Base-by-base conservation (phyloP, 2,329 filamentous ascomycete genomes). In the Xylariales sp. region DNA sequence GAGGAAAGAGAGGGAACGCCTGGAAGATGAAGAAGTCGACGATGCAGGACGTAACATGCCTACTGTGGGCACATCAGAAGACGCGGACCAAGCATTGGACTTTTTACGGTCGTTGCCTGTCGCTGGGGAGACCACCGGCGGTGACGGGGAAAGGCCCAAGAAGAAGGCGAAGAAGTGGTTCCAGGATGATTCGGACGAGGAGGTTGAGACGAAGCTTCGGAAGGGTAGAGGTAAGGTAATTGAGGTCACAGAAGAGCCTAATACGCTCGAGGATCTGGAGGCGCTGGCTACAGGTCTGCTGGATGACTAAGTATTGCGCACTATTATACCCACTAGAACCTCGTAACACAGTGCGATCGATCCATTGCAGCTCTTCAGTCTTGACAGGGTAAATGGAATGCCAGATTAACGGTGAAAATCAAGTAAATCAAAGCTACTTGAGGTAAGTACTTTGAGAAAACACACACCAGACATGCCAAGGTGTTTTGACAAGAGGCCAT, bases 111-210 rank as follows among this genome's bases (percentile, higher is more conserved):
- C 76, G 24, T 56, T 83, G 47, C 80, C 80, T 2, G 58, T 74
- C 22, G 66, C 66, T 2, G 69, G 65, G 3, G 54, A 52, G 7
- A 51, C 46, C 6, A 44, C 37, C 7, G 44, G 48, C 19, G 42
- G 48, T 16, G 46, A 47, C 4, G 56, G 61, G 2, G 63, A 64
- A 50, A 62, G 68, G 36, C 71, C 73, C 14, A 66, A 62, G 54
- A 86, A 84, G 73, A 82, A 78, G 62, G 69, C 75, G 45, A 88
- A 85, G 78, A 88, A 88, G 64, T 88, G 84, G 84, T 88, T 88
- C 66, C 73, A 88, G 61, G 76, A 82, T 45, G 81, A 82, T 45
- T 76, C 74, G 2, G 74, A 73, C 11, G 70, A 72, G 36, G 71
- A 73, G 35, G 63, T 54, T 41, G 63, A 66, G 37, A 61, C 58